These are phyloP conservation scores for Raphanus sativus DNA, from an alignment of 345 rosid species.

Conservation along the genomic window DNA sequence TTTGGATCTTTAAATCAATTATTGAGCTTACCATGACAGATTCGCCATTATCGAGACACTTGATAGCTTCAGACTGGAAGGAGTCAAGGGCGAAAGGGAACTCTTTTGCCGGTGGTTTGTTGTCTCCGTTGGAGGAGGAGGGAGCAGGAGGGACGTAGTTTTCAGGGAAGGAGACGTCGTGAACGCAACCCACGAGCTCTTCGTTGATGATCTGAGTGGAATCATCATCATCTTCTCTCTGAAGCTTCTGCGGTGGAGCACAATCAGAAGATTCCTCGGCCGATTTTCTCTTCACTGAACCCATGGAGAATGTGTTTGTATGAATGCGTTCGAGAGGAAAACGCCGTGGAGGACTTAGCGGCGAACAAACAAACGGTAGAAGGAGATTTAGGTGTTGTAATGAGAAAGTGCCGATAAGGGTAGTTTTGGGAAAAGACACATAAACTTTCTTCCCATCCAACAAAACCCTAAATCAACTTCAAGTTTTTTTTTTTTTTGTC, in stretches of 20 bases:
- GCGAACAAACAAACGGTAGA: no score
- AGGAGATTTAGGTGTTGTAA: no score
- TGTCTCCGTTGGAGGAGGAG: constrained; percentile 23
- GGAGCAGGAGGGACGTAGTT: constrained; percentile 50
- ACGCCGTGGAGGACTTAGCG: no score
- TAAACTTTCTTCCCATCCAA: no score
- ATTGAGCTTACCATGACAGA: constrained; percentile 71
- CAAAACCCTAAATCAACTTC: background rate
- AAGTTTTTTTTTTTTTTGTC: no score
- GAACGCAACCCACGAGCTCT: constrained; percentile 60
- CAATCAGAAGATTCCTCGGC: constrained; percentile 41
- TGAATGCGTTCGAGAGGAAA: no score
- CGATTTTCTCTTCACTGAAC: constrained; percentile 61
- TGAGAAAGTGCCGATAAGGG: no score
- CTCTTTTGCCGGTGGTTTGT: constrained; percentile 82
- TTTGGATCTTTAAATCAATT: background rate
- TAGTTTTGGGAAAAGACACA: no score
- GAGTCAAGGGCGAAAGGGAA: constrained; percentile 92
- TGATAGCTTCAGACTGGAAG: constrained; percentile 93
- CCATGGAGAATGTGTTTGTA: constrained; percentile 39
- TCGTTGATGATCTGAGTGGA: constrained; percentile 9
- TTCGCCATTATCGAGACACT: constrained; percentile 80
- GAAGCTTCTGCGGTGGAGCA: constrained; percentile 49
- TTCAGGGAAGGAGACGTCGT: constrained; percentile 85
- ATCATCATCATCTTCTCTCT: constrained; percentile 46